phyloP scores from a whole-genome alignment of 2,329 filamentous ascomycete genomes.

The Rachicladosporium sp. region DNA sequence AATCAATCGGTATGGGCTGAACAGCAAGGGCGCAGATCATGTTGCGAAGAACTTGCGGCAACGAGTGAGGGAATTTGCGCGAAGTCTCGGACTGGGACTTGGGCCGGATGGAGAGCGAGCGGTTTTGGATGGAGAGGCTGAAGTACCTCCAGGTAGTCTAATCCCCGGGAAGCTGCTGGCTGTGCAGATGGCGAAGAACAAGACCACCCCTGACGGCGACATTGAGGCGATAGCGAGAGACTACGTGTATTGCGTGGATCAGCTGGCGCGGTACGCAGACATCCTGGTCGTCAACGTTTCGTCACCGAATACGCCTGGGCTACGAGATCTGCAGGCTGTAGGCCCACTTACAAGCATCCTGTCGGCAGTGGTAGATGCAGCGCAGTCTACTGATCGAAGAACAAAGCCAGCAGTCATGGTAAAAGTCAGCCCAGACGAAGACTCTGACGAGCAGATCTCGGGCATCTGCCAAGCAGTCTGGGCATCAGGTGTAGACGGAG shows the following conservation, averaged over 20 bases:
- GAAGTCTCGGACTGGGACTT: slow-evolving; percentile 51
- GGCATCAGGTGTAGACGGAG: slow-evolving; percentile 75
- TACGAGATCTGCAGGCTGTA: slow-evolving; percentile 73
- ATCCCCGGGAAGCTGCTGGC: slow-evolving; percentile 63
- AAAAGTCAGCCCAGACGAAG: slow-evolving; percentile 94
- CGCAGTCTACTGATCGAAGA: slow-evolving; percentile 54
- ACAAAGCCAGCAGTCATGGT: slow-evolving; percentile 81
- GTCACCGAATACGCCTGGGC: slow-evolving; percentile 86
- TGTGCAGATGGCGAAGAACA: slow-evolving; percentile 96
- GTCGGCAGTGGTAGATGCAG: slow-evolving; percentile 69
- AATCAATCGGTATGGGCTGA: slow-evolving; percentile 93
- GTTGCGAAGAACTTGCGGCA: slow-evolving; percentile 70
- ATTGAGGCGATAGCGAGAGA: slow-evolving; percentile 65
- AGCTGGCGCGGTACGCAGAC: slow-evolving; percentile 78
- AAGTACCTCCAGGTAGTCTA: slow-evolving; percentile 74
- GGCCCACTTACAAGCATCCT: slow-evolving; percentile 74
- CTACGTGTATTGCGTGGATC: slow-evolving; percentile 81
- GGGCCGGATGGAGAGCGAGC: slow-evolving; percentile 52
- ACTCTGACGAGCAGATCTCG: slow-evolving; percentile 68
- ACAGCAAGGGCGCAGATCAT: slow-evolving; percentile 77
- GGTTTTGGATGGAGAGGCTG: slow-evolving; percentile 63
- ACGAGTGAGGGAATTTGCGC: slow-evolving; percentile 66
- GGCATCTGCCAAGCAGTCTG: slow-evolving; percentile 81
- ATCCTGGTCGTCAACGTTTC: slow-evolving; percentile 97
- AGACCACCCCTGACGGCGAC: slow-evolving; percentile 73